A percentile compares a stretch with the other conserved stretches of the same genome.
phyloP scores from a whole-genome alignment of 345 rosid species.

The Syzygium grande region DNA sequence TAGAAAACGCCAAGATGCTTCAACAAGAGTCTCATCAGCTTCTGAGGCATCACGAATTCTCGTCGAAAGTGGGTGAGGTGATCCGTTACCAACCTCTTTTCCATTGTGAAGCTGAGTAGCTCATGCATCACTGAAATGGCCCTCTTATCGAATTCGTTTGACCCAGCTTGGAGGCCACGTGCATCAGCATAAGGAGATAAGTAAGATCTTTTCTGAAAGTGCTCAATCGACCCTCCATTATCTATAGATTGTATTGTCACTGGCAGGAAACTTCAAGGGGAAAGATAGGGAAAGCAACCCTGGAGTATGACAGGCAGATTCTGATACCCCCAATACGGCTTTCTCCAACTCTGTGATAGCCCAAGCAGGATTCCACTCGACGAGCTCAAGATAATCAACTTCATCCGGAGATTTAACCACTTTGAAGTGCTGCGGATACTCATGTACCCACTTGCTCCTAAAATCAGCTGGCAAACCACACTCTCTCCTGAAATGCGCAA shows the following conservation, averaged over 20 bases:
- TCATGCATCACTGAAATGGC: conserved; percentile 83
- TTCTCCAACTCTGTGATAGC: conserved; percentile 76
- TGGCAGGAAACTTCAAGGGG: conserved; percentile 60
- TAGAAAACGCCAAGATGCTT: conserved; percentile 84
- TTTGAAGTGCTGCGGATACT: conserved; percentile 48
- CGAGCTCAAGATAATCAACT: conserved; percentile 59
- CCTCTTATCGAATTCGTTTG: conserved; percentile 74
- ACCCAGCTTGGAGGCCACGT: conserved; percentile 56
- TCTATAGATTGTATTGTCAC: conserved; percentile 62
- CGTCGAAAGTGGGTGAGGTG: conserved; percentile 70
- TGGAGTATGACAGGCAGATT: conserved; percentile 30
- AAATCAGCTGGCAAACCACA: conserved; percentile 75
- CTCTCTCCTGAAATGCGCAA: conserved; percentile 66
- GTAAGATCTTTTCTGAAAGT: conserved; percentile 62
- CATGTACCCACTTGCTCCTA: conserved; percentile 51
- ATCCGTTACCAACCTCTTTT: conserved; percentile 87
- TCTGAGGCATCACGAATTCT: conserved; percentile 82
- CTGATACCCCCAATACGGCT: conserved; percentile 35
- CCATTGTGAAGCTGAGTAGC: conserved; percentile 65
- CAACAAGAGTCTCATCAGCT: conserved; percentile 78
- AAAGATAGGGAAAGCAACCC: conserved; percentile 69
- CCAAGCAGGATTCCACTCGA: conserved; percentile 79
- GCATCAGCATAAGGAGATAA: conserved; percentile 78
- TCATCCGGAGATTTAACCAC: conserved; percentile 41
- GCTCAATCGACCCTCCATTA: conserved; percentile 47